A percentile compares a stretch with the other conserved stretches of the same genome.
Evolutionary conservation across 2,329 filamentous ascomycete species (phyloP).

Genomic region (Aspergillus arachidicola): DNA sequence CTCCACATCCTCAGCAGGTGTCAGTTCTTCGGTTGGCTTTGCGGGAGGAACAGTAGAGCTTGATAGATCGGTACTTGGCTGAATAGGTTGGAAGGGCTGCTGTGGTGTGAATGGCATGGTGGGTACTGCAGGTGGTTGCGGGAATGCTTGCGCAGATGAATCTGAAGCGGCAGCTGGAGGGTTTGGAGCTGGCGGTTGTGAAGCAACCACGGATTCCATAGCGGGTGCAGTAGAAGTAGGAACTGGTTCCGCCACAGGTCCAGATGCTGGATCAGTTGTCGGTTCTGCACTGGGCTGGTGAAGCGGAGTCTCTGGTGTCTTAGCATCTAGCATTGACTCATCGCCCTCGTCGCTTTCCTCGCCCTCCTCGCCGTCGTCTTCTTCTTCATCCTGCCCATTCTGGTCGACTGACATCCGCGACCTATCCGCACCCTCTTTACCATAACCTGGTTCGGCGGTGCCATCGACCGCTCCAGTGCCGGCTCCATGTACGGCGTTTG

Average conservation of each 20-base stretch:
- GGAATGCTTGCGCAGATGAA: slow-evolving; percentile 1
- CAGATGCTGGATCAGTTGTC: slow-evolving; percentile 4
- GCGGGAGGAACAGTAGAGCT: neutral
- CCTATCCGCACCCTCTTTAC: slow-evolving; percentile 53
- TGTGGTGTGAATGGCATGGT: slow-evolving; percentile 5
- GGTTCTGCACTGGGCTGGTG: slow-evolving; percentile 27
- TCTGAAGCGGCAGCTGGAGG: slow-evolving; percentile 3
- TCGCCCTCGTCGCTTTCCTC: slow-evolving; percentile 57
- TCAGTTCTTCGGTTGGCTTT: slow-evolving; percentile 1
- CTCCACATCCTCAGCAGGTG: slow-evolving; percentile 19
- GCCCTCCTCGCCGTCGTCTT: slow-evolving; percentile 50
- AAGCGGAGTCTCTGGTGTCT: slow-evolving; percentile 44
- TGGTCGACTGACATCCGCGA: slow-evolving; percentile 44
- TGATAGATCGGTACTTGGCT: neutral
- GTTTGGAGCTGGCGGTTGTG: slow-evolving; percentile 6
- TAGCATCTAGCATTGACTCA: slow-evolving; percentile 50
- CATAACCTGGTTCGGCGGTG: slow-evolving; percentile 22
- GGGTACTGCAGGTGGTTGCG: slow-evolving; percentile 4
- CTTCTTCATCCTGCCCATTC: slow-evolving; percentile 49
- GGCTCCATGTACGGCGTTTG: slow-evolving; percentile 38
- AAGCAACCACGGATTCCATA: slow-evolving; percentile 5
- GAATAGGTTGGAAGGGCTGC: neutral
- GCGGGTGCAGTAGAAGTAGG: slow-evolving; percentile 14
- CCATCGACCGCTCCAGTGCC: slow-evolving; percentile 42
- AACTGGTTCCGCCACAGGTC: slow-evolving; percentile 1